phyloP scores from a whole-genome alignment of 106 monocot species.

The Allium fistulosum region DNA sequence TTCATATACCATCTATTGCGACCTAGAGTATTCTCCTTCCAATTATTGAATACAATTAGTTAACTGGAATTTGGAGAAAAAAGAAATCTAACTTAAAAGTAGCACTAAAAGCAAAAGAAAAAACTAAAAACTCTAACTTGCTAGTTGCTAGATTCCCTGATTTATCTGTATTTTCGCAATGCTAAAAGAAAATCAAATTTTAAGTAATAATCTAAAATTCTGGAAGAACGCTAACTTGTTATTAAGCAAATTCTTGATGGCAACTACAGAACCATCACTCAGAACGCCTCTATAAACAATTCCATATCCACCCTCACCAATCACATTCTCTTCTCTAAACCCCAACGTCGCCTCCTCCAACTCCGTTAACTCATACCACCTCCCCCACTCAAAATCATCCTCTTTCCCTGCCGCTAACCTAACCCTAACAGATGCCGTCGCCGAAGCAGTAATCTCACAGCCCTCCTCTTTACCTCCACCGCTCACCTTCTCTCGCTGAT shows the following conservation, averaged over 20 bases:
- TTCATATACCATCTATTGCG: too few species aligned
- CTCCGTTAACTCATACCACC: constrained; percentile 56
- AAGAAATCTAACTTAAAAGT: too few species aligned
- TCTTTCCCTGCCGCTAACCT: background rate
- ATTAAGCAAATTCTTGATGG: constrained; percentile 79
- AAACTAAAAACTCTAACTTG: too few species aligned
- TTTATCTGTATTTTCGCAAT: too few species aligned
- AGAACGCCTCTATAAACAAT: constrained; percentile 71
- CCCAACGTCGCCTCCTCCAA: constrained; percentile 57
- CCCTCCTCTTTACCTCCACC: background rate
- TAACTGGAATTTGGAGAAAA: too few species aligned
- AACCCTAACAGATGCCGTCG: background rate
- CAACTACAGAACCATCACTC: constrained; percentile 44
- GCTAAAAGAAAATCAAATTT: too few species aligned
- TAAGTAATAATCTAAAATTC: too few species aligned
- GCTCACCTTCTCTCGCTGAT: background rate
- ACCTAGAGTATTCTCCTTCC: too few species aligned
- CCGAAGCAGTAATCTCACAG: background rate
- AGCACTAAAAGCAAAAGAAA: too few species aligned
- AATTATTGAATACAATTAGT: too few species aligned
- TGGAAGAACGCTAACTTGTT: constrained; percentile 49
- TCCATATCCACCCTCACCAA: constrained; percentile 87
- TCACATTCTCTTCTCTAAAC: constrained; percentile 51
- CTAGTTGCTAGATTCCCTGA: too few species aligned
- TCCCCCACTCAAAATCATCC: constrained; percentile 3